These are phyloP conservation scores for Gossypium schwendimanii DNA, from an alignment of 441 rosid species.

Conservation along the genomic window DNA sequence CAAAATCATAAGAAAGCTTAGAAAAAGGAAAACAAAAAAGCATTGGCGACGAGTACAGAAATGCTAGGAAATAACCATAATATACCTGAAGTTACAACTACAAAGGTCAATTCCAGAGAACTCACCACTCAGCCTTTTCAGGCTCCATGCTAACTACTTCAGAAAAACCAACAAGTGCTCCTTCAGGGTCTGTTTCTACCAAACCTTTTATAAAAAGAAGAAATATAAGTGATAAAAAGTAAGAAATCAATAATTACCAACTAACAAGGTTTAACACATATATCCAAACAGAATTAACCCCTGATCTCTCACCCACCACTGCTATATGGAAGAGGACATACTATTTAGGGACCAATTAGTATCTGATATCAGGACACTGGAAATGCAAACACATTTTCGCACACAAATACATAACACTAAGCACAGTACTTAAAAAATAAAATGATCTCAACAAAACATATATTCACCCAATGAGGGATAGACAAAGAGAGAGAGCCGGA, in stretches of 20 bases:
- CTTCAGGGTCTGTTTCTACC: conserved; percentile 91
- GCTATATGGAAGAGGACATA: not conserved
- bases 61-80: not conserved
- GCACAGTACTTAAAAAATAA: not conserved
- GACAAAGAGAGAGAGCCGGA: not conserved
- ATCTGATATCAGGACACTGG: not conserved
- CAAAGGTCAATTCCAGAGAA: not conserved
- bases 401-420: not conserved
- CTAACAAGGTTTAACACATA: not conserved
- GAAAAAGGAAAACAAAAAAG: not conserved
- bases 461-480: not conserved
- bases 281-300: not conserved
- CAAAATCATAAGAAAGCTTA: not conserved
- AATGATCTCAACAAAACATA: not conserved
- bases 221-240: not conserved
- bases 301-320: not conserved
- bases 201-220: conserved; percentile 34
- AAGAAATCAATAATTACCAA: not conserved
- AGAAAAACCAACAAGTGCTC: conserved; percentile 88
- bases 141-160: conserved; percentile 96
- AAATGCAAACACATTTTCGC: not conserved
- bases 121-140: conserved; percentile 96
- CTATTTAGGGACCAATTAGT: not conserved
- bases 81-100: not conserved
- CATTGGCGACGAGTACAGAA: not conserved